Evolutionary conservation across 805 yeast genomes (phyloP).

Genomic region (Candida saitoana): DNA sequence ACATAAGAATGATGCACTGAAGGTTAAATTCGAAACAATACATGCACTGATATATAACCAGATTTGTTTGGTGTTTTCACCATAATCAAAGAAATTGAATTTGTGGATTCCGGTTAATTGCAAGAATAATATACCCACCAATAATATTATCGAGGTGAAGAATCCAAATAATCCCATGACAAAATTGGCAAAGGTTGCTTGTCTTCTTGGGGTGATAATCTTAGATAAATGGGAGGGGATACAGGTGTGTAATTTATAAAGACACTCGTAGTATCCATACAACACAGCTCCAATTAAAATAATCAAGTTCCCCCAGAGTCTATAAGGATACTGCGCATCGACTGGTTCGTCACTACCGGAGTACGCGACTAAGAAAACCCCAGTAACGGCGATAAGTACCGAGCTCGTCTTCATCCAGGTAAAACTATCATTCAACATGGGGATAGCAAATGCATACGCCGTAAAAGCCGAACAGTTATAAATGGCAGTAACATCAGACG

Average conservation of each 20-base stretch:
- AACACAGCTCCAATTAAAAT: slow-evolving; percentile 71
- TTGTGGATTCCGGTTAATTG: slow-evolving; percentile 55
- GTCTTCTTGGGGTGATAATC: slow-evolving; percentile 52
- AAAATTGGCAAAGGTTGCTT: slow-evolving; percentile 76
- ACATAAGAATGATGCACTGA: slow-evolving; percentile 68
- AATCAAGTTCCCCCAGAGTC: slow-evolving; percentile 65
- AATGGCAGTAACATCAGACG: slow-evolving; percentile 84
- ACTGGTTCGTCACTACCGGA: slow-evolving; percentile 34
- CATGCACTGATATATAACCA: slow-evolving; percentile 51
- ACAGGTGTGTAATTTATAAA: slow-evolving; percentile 72
- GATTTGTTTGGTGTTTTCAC: slow-evolving; percentile 30
- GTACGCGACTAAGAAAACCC: slow-evolving; percentile 78
- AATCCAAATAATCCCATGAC: slow-evolving; percentile 66
- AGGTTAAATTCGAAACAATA: slow-evolving; percentile 57
- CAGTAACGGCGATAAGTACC: slow-evolving; percentile 68
- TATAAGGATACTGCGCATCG: slow-evolving; percentile 46
- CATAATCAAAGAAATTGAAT: slow-evolving; percentile 51
- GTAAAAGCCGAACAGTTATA: slow-evolving; percentile 88
- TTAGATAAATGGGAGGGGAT: slow-evolving; percentile 55
- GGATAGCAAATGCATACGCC: slow-evolving; percentile 80
- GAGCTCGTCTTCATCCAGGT: slow-evolving; percentile 59
- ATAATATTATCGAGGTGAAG: slow-evolving; percentile 47
- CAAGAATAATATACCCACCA: slow-evolving; percentile 42
- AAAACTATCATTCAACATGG: slow-evolving; percentile 62
- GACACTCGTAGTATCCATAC: slow-evolving; percentile 80